Evolutionary conservation across 192 early-diverging fungal species (phyloP).

Genomic region (Backusella psychrophila): DNA sequence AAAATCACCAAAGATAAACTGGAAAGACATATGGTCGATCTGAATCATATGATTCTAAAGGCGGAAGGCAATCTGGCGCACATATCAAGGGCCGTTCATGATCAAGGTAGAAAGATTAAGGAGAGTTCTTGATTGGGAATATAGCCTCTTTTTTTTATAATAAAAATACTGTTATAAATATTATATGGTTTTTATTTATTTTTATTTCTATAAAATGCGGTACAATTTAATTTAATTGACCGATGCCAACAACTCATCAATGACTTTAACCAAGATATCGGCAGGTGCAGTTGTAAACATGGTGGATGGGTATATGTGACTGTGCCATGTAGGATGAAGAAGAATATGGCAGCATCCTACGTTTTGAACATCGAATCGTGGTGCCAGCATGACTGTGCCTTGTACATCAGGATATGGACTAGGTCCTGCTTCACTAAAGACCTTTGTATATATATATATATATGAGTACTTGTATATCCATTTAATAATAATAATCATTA

Average conservation of each 20-base stretch:
- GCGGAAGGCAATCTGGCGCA: slow-evolving; percentile 15
- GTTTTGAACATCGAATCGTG: slow-evolving; percentile 69
- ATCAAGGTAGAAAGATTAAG: slow-evolving; percentile 13
- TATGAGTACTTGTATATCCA: no score
- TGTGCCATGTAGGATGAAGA: slow-evolving; percentile 88
- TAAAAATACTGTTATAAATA: no score
- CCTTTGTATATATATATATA: background rate
- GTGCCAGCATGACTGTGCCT: slow-evolving; percentile 69
- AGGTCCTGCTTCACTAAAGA: slow-evolving; percentile 67
- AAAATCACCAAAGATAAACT: background rate
- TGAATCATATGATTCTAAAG: slow-evolving; percentile 4
- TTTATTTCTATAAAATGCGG: background rate
- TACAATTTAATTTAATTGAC: background rate
- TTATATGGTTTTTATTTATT: no score
- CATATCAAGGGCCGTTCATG: slow-evolving; percentile 10
- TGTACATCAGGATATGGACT: slow-evolving; percentile 89
- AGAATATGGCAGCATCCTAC: slow-evolving; percentile 84
- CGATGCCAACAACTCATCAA: slow-evolving; percentile 17
- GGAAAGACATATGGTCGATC: slow-evolving; percentile 10
- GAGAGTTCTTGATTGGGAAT: background rate
- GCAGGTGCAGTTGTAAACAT: slow-evolving; percentile 79
- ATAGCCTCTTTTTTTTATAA: no score
- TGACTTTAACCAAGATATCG: slow-evolving; percentile 37
- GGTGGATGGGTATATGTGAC: slow-evolving; percentile 85
- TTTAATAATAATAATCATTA: no score